Percentiles rank a stretch among this genome's conserved stretches.
Evolutionary conservation across 495 filamentous ascomycete species (phyloP).

Genomic region (Haplographium delicatum): DNA sequence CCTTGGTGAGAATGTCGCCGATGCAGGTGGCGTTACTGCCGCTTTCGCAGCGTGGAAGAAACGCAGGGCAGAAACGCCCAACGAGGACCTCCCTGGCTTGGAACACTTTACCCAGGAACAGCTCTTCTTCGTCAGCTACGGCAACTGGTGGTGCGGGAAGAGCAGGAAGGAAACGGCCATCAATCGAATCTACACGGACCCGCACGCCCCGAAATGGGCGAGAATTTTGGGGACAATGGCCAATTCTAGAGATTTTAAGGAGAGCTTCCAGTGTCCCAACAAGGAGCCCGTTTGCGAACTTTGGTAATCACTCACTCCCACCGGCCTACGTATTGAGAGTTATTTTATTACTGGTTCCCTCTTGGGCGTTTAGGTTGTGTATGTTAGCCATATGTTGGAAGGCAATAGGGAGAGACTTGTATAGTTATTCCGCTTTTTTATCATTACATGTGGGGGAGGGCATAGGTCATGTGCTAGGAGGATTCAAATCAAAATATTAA

Average conservation of each 20-base stretch:
- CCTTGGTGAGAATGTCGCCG: slow-evolving; percentile 71
- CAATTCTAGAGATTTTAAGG: slow-evolving; percentile 63
- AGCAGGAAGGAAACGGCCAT: slow-evolving; percentile 50
- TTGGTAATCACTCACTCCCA: no score
- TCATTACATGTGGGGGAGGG: no score
- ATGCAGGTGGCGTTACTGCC: slow-evolving; percentile 64
- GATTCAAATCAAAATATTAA: no score
- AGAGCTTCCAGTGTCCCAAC: slow-evolving; percentile 58
- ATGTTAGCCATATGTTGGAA: no score
- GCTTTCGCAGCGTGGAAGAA: slow-evolving; percentile 65
- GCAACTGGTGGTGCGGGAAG: slow-evolving; percentile 66
- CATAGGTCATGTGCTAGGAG: no score
- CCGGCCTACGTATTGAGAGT: no score
- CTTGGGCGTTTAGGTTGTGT: no score
- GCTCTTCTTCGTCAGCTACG: slow-evolving; percentile 66
- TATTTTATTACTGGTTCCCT: no score
- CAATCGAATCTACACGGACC: slow-evolving; percentile 54
- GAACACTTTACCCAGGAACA: slow-evolving; percentile 63
- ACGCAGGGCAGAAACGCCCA: slow-evolving; percentile 41
- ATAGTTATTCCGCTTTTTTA: no score
- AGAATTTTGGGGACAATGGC: slow-evolving; percentile 59
- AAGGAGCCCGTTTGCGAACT: slow-evolving; percentile 66
- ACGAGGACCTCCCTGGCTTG: slow-evolving; percentile 58
- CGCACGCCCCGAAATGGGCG: slow-evolving; percentile 56
- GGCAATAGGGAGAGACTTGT: no score